phyloP scores from a whole-genome alignment of 2,329 filamentous ascomycete species.

The Fusarium newnesense region DNA sequence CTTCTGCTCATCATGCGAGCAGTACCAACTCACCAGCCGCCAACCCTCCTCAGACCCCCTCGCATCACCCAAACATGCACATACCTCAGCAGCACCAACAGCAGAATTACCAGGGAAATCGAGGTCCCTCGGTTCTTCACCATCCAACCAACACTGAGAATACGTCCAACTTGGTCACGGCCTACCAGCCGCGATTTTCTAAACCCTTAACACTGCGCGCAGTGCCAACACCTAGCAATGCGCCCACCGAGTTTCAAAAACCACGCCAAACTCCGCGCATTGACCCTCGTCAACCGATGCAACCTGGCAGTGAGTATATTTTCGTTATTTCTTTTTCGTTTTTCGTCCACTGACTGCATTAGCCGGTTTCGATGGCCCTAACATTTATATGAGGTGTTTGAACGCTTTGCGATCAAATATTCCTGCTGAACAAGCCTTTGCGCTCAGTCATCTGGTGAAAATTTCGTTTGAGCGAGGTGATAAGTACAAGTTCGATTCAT shows the following conservation, averaged over 20 bases:
- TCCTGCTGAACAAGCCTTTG: conserved; percentile 87
- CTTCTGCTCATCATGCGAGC: conserved; percentile 55
- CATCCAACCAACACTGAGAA: conserved; percentile 66
- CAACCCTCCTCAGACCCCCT: conserved; percentile 43
- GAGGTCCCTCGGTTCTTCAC: conserved; percentile 59
- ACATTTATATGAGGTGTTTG: conserved; percentile 91
- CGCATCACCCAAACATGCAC: conserved; percentile 50
- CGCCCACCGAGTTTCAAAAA: conserved; percentile 70
- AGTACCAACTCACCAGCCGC: conserved; percentile 43
- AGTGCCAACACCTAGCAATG: conserved; percentile 79
- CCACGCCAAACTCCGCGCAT: conserved; percentile 56
- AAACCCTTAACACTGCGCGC: conserved; percentile 75
- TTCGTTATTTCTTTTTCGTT: too few species aligned
- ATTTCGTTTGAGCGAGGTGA: conserved; percentile 95
- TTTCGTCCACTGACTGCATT: conserved; percentile 22
- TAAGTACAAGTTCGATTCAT: conserved; percentile 94
- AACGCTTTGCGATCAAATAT: conserved; percentile 85
- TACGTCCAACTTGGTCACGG: conserved; percentile 69
- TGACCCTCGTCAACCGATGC: conserved; percentile 57
- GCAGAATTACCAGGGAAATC: conserved; percentile 46
- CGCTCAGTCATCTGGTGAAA: conserved; percentile 91
- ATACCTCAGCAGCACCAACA: conserved; percentile 44
- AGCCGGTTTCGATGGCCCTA: conserved; percentile 78
- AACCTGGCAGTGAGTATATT: conserved; percentile 70
- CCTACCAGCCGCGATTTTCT: conserved; percentile 74